Conservation (phyloP, 441 rosid species). For the Flueggea neowawraea region DNA sequence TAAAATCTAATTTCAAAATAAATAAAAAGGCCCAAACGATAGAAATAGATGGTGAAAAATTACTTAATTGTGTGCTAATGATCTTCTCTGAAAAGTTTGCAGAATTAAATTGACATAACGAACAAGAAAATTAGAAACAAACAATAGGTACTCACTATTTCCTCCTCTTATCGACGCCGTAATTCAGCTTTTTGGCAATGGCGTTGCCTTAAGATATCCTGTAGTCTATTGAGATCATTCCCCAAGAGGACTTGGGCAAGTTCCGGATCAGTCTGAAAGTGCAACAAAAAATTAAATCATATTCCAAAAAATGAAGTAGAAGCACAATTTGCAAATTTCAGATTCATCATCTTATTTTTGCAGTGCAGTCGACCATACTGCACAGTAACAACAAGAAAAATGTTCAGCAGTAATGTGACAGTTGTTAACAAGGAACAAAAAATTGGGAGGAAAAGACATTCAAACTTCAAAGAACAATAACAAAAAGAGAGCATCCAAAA, state of each 20-base stretch:
- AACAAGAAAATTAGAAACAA: background rate
- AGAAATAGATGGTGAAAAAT: too few relatives aligned
- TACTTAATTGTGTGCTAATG: too few relatives aligned
- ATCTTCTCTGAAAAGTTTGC: too few relatives aligned
- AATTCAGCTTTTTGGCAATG: conserved; percentile 63
- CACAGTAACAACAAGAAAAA: too few relatives aligned
- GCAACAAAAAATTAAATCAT: background rate
- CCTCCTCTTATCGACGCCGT: conserved; percentile 72
- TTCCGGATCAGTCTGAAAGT: conserved; percentile 75
- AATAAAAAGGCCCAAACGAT: background rate
- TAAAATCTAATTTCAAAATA: background rate
- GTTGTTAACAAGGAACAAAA: too few relatives aligned
- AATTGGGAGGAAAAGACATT: too few relatives aligned
- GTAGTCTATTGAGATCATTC: conserved; percentile 77
- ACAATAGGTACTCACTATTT: conserved; percentile 52
- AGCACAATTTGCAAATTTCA: background rate
- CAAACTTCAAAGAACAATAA: too few relatives aligned
- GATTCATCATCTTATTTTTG: too few relatives aligned
- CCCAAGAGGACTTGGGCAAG: conserved; percentile 87
- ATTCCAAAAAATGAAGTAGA: background rate
- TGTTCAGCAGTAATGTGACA: too few relatives aligned
- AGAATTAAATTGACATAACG: too few relatives aligned
- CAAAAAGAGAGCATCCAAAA: too few relatives aligned
- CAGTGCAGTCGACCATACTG: too few relatives aligned
- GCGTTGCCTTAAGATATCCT: conserved; percentile 62